Evolutionary conservation across 164 flowering plant species (phyloP).

Genomic region (Saururus chinensis): DNA sequence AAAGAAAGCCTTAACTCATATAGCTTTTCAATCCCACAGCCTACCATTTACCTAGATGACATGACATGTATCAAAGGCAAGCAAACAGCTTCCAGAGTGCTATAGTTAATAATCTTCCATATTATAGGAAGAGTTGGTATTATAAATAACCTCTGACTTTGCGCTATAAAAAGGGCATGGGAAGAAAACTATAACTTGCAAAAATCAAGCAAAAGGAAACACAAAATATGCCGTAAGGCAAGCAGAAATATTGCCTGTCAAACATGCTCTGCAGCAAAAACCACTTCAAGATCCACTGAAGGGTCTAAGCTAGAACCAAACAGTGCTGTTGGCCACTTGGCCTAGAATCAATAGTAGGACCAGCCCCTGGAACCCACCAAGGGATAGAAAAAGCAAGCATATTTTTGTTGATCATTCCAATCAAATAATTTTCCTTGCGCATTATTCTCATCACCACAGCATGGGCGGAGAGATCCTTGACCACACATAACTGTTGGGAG

Average conservation of each 20-base stretch:
- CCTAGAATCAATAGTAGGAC: slow-evolving; percentile 56
- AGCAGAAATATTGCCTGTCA: slow-evolving; percentile 45
- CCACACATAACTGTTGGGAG: slow-evolving; percentile 73
- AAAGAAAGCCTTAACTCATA: no score
- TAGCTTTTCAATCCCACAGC: no score
- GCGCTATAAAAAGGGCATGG: no score
- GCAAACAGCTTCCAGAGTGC: no score
- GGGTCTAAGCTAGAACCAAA: slow-evolving; percentile 69
- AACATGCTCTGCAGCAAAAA: slow-evolving; percentile 98
- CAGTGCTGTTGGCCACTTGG: slow-evolving; percentile 40
- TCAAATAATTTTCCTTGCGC: slow-evolving; percentile 97
- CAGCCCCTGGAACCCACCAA: slow-evolving; percentile 86
- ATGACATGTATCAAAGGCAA: no score
- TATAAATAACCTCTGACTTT: no score
- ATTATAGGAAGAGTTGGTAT: no score
- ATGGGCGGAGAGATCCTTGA: slow-evolving; percentile 87
- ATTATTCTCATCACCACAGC: slow-evolving; percentile 92
- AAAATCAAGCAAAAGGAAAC: no score
- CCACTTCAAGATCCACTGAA: slow-evolving; percentile 97
- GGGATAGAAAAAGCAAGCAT: slow-evolving; percentile 86
- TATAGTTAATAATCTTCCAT: no score
- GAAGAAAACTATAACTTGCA: neutral
- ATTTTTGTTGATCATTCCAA: slow-evolving; percentile 96
- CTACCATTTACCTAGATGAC: no score
- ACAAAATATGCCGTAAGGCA: neutral